These are phyloP conservation scores for Ascoidea asiatica DNA, from an alignment of 805 yeast species.

Conservation along the genomic window DNA sequence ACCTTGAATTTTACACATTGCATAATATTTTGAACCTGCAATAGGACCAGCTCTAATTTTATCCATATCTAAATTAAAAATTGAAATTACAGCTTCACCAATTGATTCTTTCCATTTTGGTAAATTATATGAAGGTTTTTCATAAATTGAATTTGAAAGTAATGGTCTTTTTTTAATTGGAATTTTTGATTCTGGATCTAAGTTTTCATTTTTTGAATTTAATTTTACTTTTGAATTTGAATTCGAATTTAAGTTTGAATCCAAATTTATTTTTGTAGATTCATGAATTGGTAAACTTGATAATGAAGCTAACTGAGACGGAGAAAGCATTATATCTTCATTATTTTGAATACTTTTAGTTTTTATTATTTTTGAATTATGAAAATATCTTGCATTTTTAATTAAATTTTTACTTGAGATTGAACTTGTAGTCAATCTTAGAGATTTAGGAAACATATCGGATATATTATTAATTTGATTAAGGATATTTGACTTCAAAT, in stretches of 20 bases:
- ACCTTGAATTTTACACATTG: conserved; percentile 78
- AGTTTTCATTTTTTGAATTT: not conserved
- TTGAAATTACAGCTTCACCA: conserved; percentile 50
- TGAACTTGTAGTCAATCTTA: too few relatives aligned
- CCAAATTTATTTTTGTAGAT: too few relatives aligned
- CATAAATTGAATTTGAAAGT: conserved; percentile 24
- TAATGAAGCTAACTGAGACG: not conserved
- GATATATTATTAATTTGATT: too few relatives aligned
- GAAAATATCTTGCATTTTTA: too few relatives aligned
- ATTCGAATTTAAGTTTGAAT: too few relatives aligned
- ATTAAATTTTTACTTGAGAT: too few relatives aligned
- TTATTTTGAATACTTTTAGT: not conserved
- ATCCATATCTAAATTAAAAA: conserved; percentile 79
- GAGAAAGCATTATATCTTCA: not conserved
- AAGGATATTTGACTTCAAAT: too few relatives aligned
- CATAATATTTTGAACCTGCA: conserved; percentile 81
- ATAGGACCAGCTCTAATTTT: conserved; percentile 84
- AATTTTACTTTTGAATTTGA: too few relatives aligned
- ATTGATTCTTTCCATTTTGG: conserved; percentile 39
- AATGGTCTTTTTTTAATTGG: conserved; percentile 3
- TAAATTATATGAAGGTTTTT: conserved; percentile 22
- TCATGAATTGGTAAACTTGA: not conserved
- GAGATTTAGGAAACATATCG: too few relatives aligned
- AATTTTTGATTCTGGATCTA: not conserved
- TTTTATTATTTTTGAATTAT: too few relatives aligned